Base-by-base conservation (phyloP, 1,139 yeast genomes). In the Saccharomyces hybrid region DNA sequence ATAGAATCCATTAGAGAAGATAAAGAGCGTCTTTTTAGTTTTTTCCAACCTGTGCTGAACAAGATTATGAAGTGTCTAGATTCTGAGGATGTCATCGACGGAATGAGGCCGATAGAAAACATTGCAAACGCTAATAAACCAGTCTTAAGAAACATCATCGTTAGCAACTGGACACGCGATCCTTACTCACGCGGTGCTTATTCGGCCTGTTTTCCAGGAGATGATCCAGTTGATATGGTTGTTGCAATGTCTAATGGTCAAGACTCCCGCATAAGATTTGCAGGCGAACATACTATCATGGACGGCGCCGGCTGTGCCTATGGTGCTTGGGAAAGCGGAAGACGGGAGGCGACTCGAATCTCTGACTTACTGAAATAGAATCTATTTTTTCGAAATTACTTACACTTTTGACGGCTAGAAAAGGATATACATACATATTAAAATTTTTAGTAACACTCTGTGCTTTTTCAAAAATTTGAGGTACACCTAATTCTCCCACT, bases 281-380 rank as follows among this genome's bases (percentile, higher is more conserved):
- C 95, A 0, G 96, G 96, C 11, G 96, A 88, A 68, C 96, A 87
- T 65, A 82, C 95, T 1, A 78, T 80, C 26, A 71, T 77, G 62
- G 88, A 85, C 57, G 96, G 95, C 5, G 83, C 85, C 38, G 96
- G 96, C 0, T 88, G 96, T 71, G 90, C 84, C 5, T 93, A 88
- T 70, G 88, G 90, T 44, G 89, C 90, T 11, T 82, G 86, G 80
- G 69, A 71, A 60, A 80, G 88, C 63, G 96, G 96, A 1, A 69
- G 68, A 54, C 78, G 95, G 59, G 96, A 87, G 61, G 95, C 91
- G 1, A 64, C 61, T 2, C 70, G 66, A 52, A 68, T 77, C 16
- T 32, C 38, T 7, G 16, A 32, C n/a, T 32, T 32, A n/a, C 8
- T 32, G 38, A 16, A 32, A 14, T 32, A 32, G 38, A 32, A n/a